Percentiles rank a stretch among this genome's conserved stretches.
Evolutionary conservation across 139 green algal genomes (phyloP).

Genomic region (Yamagishiella unicocca): DNA sequence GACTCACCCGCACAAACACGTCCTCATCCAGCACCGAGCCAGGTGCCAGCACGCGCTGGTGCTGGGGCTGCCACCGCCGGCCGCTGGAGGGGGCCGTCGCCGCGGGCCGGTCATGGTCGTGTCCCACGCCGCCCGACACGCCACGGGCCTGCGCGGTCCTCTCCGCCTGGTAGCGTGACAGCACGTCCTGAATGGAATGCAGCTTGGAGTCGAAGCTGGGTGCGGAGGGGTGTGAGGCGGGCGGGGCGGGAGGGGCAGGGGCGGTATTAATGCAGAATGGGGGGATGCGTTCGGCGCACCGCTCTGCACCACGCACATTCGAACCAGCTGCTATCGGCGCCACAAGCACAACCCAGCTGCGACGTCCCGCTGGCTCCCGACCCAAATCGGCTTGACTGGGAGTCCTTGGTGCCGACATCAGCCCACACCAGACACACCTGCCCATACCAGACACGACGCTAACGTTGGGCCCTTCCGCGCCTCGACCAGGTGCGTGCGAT

Average conservation of each 20-base stretch:
- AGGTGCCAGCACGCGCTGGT: neutral
- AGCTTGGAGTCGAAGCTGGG: slow-evolving; percentile 56
- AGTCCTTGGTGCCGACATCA: too few relatives aligned
- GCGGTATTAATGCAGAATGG: too few relatives aligned
- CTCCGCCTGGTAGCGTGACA: slow-evolving; percentile 36
- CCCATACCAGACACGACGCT: too few relatives aligned
- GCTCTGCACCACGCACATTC: too few relatives aligned
- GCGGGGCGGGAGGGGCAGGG: neutral
- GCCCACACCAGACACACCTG: too few relatives aligned
- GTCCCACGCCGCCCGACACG: neutral
- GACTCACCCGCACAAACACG: slow-evolving; percentile 3
- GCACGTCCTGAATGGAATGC: slow-evolving; percentile 41
- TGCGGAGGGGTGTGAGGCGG: neutral
- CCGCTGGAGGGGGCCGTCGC: neutral
- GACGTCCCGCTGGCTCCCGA: too few relatives aligned
- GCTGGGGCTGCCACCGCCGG: neutral
- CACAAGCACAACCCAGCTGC: too few relatives aligned
- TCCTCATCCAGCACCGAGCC: neutral
- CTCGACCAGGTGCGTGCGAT: too few relatives aligned
- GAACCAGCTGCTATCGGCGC: too few relatives aligned
- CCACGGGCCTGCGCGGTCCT: neutral
- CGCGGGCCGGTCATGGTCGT: neutral
- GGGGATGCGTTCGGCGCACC: too few relatives aligned
- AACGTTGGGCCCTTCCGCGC: too few relatives aligned
- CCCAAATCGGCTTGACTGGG: too few relatives aligned